Base-by-base conservation (phyloP, 768 basidiomycete genomes). In the Lyophyllum decastes region DNA sequence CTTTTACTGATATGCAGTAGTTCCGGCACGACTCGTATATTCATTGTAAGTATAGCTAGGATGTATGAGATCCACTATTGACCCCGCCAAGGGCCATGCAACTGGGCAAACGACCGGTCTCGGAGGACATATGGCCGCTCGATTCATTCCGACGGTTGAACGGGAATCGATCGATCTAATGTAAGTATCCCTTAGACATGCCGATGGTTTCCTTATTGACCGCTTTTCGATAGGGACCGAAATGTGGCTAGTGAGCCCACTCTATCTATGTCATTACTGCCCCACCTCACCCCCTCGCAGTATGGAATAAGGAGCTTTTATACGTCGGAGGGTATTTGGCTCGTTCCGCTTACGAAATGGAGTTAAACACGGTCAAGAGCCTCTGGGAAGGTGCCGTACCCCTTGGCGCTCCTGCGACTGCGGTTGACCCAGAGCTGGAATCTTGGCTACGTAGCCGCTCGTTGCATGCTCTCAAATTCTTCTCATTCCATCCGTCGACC, bases 81-180 rank as follows among this genome's bases (percentile, higher is more conserved):
- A 47, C n/a, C 50, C 58, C 40, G 64, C 49, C 17, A 51, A 92
- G 90, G 93, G 94, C 14, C 94, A 95, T 70, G 85, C 93, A 16
- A 97, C 94, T 3, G 88, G 82, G 4, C 96, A 98, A 73, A 96
- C 94, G 10, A 96, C 95, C 1, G 95, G 96, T 40, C 74, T 87
- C 27, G 83, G 79, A 17, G 82, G 82, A 2, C 82, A 82, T 63
- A 81, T 83, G 73, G 75, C 93, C 0, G 88, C 91, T 9, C 80
- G 95, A 2, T 97, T 97, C 67, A 95, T 98, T 55, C 92, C 94
- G 10, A 98, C 95, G 0, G 95, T 98, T 8, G 96, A 98, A 70
- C 84, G 96, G 60, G 96, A 98, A 73, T 90, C 90, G 0, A 89
- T 95, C 61, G 94, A 93, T 72, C 76, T 95, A 27, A 88, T 94